Percentiles rank a stretch among this genome's conserved stretches.
phyloP scores from a whole-genome alignment of 164 flowering plant genomes.

The grape (Vitis vinifera) region ASM3070453v1 NC_081822.1:11507501-11508000 shows the following conservation, averaged over 20 bases:
- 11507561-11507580: slow-evolving; percentile 44
- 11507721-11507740: slow-evolving; percentile 44
- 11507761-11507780: slow-evolving; percentile 31
- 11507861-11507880: slow-evolving; percentile 15
- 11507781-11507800: slow-evolving; percentile 27
- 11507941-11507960: neutral
- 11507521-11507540: slow-evolving; percentile 69
- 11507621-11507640: slow-evolving; percentile 13
- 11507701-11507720: slow-evolving; percentile 45
- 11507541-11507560: slow-evolving; percentile 78
- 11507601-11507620: slow-evolving; percentile 27
- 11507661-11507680: slow-evolving; percentile 15
- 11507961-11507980: slow-evolving; percentile 7
- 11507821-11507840: slow-evolving; percentile 25
- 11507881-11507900: slow-evolving; percentile 3
- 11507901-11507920: slow-evolving; percentile 19
- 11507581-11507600: slow-evolving; percentile 70
- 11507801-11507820: slow-evolving; percentile 22
- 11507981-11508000: slow-evolving; percentile 2
- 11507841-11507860: slow-evolving; percentile 16
- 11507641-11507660: neutral
- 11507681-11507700: slow-evolving; percentile 28
- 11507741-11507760: slow-evolving; percentile 25
- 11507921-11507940: neutral
- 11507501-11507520: slow-evolving; percentile 58